Conservation (phyloP, 2,329 filamentous ascomycete species). For the Chaetomium sp. region DNA sequence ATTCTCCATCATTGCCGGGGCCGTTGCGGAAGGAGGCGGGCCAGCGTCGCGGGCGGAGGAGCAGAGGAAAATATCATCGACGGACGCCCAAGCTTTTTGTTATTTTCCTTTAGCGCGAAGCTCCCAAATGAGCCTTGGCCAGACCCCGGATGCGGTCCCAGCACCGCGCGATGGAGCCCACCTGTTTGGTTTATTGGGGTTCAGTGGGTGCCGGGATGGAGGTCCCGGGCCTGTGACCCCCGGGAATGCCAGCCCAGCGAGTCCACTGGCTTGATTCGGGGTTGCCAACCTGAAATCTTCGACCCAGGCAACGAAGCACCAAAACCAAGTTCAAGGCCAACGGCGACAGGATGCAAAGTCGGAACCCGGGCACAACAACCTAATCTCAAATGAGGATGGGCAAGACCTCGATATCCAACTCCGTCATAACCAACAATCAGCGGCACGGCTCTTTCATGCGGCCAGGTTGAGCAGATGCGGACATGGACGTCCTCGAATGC, state of each 20-base stretch:
- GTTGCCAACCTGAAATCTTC: constrained; percentile 8
- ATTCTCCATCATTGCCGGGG: constrained; percentile 12
- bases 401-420: not conserved
- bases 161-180: constrained; percentile 15
- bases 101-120: constrained; percentile 15
- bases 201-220: constrained; percentile 10
- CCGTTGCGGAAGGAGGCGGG: constrained; percentile 12
- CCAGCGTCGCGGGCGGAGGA: constrained; percentile 13
- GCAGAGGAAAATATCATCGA: constrained; percentile 15
- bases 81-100: constrained; percentile 17
- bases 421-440: not conserved
- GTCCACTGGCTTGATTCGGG: constrained; percentile 9
- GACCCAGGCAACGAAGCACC: not conserved
- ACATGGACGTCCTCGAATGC: not conserved
- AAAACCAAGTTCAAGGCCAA: constrained; percentile 2
- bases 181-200: constrained; percentile 13
- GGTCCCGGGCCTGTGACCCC: constrained; percentile 10
- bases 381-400: constrained; percentile 9
- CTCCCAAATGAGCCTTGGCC: constrained; percentile 16
- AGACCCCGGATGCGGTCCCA: constrained; percentile 12
- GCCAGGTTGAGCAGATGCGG: not conserved
- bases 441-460: not conserved
- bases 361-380: not conserved
- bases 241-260: no score
- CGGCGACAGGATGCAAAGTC: no score